Evolutionary conservation across 352 stramenopile species (phyloP).

Genomic region (Phytopythium montanum): DNA sequence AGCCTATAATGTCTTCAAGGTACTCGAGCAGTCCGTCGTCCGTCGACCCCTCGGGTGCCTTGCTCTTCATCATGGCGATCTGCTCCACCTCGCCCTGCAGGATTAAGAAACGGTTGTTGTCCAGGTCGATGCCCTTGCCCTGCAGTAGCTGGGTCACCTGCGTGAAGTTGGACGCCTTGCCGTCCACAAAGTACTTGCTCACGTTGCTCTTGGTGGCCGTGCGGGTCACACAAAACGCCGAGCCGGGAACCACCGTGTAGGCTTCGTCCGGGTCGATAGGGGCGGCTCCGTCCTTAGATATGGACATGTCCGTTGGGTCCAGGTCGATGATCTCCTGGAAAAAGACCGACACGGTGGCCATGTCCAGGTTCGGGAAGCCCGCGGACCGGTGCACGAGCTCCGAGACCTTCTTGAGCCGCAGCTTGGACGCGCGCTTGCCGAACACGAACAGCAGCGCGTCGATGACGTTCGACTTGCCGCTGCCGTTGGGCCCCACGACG

Average conservation of each 20-base stretch:
- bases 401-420: constrained; percentile 94
- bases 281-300: neutral
- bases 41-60: constrained; percentile 88
- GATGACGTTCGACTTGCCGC: constrained; percentile 99
- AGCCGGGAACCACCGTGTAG: constrained; percentile 92
- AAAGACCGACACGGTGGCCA: constrained; percentile 95
- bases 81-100: constrained; percentile 96
- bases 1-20: constrained; percentile 99
- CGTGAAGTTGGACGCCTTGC: constrained; percentile 91
- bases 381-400: constrained; percentile 98
- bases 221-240: constrained; percentile 91
- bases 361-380: constrained; percentile 87
- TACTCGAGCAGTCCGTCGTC: constrained; percentile 99
- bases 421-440: constrained; percentile 98
- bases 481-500: constrained; percentile 98
- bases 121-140: constrained; percentile 96
- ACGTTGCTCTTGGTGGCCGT: constrained; percentile 94
- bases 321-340: constrained; percentile 97
- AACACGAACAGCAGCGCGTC: constrained; percentile 99
- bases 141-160: constrained; percentile 93
- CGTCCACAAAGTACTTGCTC: constrained; percentile 97
- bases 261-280: constrained; percentile 75
- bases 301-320: constrained; percentile 15
- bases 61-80: constrained; percentile 99
- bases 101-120: constrained; percentile 99